Evolutionary conservation across 305 asterid species (phyloP), one percentile per base, ranked within the genome.

Genomic region (Salvia sclarea): DNA sequence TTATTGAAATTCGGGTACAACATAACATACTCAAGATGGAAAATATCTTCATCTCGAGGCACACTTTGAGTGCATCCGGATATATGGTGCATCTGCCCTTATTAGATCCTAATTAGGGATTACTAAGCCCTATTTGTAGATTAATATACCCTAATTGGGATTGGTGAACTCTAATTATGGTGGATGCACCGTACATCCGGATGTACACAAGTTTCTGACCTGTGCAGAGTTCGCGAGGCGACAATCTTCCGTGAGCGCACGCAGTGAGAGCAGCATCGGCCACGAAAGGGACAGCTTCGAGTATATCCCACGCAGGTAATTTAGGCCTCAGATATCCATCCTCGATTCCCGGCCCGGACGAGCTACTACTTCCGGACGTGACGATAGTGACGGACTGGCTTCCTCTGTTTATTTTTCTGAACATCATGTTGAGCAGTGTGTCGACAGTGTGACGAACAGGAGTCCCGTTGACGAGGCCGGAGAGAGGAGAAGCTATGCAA

Each of bases 201-300:
- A 25, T 25, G 30, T 25, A 25, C 30, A 25, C 25, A 22, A 41
- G 64, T 44, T 37, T n/a, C 85, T 48, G 64, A 93, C 99, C 99
- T 70, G 99, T 94, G 74, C 99, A 94, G 66, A 94, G 85, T 81
- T 91, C 99, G 48, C 99, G 95, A 48, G 99, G 98, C 43, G 99
- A 89, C 70, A 91, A 76, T 74, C 76, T 86, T 56, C 93, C 96
- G 74, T 94, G 96, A 31, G 98, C 95, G 67, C 99, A 94, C 2
- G 96, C 98, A 1, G 97, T 89, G 47, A 94, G 80, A 74, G 99
- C 96, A 73, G 99, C 99, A 80, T 91, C 97, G 38, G 86, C 96
- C 43, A 91, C 99, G 44, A 94, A 91, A 45, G 98, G 98, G 56
- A 94, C 97, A 11, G 99, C 99, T 83, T 89, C 98, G 4, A 94